A percentile compares a stretch with the other conserved stretches of the same genome.
phyloP scores from a whole-genome alignment of 2,329 filamentous ascomycete genomes.

The Colletotrichum sp. region DNA sequence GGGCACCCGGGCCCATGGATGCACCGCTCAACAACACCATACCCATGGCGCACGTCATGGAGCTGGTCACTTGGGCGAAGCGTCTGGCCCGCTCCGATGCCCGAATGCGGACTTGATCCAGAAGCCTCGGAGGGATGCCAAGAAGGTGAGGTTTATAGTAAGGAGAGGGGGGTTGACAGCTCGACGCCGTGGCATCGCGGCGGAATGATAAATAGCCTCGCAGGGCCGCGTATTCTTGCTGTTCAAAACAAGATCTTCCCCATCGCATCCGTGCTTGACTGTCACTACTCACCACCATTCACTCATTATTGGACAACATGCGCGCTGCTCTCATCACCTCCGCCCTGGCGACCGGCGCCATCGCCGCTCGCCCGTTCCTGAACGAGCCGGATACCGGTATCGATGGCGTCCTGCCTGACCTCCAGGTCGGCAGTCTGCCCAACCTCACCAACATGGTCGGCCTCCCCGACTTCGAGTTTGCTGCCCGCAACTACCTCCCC shows the following conservation, averaged over 20 bases:
- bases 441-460: conserved; percentile 49
- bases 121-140: not conserved
- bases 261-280: not conserved
- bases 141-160: not conserved
- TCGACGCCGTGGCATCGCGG: not conserved
- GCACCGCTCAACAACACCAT: not conserved
- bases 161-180: not conserved
- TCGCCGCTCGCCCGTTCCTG: conserved; percentile 48
- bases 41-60: conserved; percentile 21
- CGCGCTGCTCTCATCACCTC: conserved; percentile 29
- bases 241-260: not conserved
- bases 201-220: conserved; percentile 6
- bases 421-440: conserved; percentile 42
- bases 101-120: not conserved
- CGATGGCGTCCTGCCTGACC: conserved; percentile 38
- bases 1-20: not conserved
- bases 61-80: not conserved
- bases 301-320: conserved; percentile 25
- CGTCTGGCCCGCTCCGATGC: not conserved
- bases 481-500: conserved; percentile 53
- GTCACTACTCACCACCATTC: conserved; percentile 4
- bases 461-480: conserved; percentile 60
- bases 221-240: not conserved
- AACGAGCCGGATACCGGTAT: conserved; percentile 53
- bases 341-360: conserved; percentile 36